phyloP scores from a whole-genome alignment of 2,329 filamentous ascomycete species.

The Colletotrichum sidae region DNA sequence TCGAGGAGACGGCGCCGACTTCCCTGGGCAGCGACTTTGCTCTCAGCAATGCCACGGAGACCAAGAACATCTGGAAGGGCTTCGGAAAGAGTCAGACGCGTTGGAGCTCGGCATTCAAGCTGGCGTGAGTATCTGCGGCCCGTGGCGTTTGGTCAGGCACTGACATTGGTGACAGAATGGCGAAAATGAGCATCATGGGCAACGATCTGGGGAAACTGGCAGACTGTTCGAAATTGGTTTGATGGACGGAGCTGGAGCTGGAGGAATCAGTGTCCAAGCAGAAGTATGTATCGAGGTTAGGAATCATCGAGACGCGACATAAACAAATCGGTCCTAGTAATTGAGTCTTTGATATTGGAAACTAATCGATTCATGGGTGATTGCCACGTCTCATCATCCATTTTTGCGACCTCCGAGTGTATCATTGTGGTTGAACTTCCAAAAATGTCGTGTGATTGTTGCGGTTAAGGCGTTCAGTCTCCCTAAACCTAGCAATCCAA shows the following conservation, averaged over 20 bases:
- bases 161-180: slow-evolving; percentile 4
- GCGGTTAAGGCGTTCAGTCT: no score
- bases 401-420: no score
- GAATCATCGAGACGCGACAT: no score
- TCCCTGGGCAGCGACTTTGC: slow-evolving; percentile 18
- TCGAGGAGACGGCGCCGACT: slow-evolving; percentile 6
- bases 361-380: no score
- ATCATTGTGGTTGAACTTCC: no score
- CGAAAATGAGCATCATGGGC: slow-evolving; percentile 25
- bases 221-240: slow-evolving; percentile 21
- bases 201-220: slow-evolving; percentile 25
- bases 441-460: no score
- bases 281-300: no score
- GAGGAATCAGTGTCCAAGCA: no score
- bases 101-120: slow-evolving; percentile 22
- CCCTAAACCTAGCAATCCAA: no score
- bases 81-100: slow-evolving; percentile 19
- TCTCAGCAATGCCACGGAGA: slow-evolving; percentile 12
- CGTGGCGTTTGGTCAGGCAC: neutral
- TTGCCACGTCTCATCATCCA: no score
- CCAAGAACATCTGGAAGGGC: slow-evolving; percentile 16
- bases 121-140: slow-evolving; percentile 5
- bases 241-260: neutral
- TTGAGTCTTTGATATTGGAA: no score
- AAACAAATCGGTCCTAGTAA: no score